phyloP scores from a whole-genome alignment of 441 rosid genomes.

The Euphorbia celastroides region DNA sequence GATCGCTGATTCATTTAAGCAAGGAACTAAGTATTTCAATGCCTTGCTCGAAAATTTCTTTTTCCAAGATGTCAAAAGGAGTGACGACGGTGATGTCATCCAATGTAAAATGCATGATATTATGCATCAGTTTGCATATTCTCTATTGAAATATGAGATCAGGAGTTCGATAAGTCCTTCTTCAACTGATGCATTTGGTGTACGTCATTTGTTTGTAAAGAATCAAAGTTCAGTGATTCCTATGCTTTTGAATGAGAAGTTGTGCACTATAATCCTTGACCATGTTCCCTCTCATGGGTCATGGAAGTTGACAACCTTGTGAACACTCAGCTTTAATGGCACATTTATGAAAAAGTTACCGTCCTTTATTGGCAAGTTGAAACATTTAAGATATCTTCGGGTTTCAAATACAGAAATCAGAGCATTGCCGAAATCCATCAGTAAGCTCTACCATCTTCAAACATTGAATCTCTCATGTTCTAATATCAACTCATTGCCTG shows the following conservation, averaged over 20 bases:
- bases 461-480: no score
- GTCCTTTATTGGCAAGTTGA: neutral
- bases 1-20: no score
- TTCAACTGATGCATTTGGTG: neutral
- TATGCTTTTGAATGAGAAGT: neutral
- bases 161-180: no score
- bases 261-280: neutral
- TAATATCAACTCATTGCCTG: no score
- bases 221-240: neutral
- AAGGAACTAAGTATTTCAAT: no score
- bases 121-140: neutral
- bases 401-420: neutral
- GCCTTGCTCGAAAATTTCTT: constrained; percentile 13
- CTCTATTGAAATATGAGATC: neutral
- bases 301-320: no score
- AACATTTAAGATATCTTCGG: neutral
- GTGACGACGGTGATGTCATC: neutral
- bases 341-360: neutral
- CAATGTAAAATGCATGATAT: neutral
- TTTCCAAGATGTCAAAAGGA: constrained; percentile 20
- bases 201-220: neutral
- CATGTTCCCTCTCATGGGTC: neutral
- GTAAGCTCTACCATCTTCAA: no score
- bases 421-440: no score
- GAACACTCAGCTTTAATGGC: no score